These are phyloP conservation scores for Coccomyxa sp. DNA, from an alignment of 139 green algal species.

Conservation along the genomic window DNA sequence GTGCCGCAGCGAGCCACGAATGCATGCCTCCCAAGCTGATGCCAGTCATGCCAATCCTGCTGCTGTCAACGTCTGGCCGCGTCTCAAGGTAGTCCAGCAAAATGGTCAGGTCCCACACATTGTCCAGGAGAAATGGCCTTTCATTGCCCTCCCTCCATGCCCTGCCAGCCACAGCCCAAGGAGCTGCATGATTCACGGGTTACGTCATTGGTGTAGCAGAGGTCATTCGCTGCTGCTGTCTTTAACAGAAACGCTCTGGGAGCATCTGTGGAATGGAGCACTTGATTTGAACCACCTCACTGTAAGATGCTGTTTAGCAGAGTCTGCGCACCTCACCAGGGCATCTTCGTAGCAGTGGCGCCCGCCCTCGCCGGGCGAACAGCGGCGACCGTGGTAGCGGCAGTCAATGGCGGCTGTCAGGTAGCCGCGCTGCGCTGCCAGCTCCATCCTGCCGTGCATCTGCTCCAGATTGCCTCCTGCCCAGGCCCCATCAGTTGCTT, in stretches of 20 bases:
- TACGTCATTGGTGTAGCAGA: neutral
- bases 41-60: conserved; percentile 57
- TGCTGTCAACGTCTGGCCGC: conserved; percentile 53
- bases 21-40: conserved; percentile 66
- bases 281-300: neutral
- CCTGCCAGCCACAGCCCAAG: neutral
- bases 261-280: neutral
- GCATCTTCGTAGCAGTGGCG: conserved; percentile 44
- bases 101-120: conserved; percentile 62
- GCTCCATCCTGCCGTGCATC: conserved; percentile 24
- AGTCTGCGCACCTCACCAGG: conserved; percentile 26
- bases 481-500: neutral
- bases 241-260: neutral
- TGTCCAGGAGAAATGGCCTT: conserved; percentile 69
- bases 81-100: conserved; percentile 57
- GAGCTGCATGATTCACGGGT: neutral
- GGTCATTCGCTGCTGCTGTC: neutral
- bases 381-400: conserved; percentile 49
- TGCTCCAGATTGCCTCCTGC: conserved; percentile 33
- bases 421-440: conserved; percentile 45
- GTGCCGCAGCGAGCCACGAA: conserved; percentile 50
- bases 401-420: conserved; percentile 52
- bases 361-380: neutral
- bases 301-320: neutral
- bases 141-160: conserved; percentile 18